These are phyloP conservation scores for Hypoxylon perforatum DNA, from an alignment of 495 filamentous ascomycete species.

Conservation along the genomic window DNA sequence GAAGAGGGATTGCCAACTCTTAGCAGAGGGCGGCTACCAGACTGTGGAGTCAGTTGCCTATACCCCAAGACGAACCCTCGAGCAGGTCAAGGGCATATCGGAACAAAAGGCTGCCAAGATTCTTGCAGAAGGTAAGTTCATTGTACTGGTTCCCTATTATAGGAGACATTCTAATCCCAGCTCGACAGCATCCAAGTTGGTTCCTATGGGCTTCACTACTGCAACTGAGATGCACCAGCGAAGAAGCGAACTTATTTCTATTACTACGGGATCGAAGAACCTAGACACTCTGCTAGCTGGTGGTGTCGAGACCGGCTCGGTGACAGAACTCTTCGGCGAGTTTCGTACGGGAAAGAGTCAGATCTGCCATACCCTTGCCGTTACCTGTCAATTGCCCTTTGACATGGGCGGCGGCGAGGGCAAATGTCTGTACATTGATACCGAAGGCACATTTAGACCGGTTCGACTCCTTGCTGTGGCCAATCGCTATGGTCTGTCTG, in stretches of 20 bases:
- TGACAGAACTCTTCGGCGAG: slow-evolving; percentile 99
- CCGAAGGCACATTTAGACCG: slow-evolving; percentile 95
- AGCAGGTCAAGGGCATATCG: slow-evolving; percentile 97
- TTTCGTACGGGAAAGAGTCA: slow-evolving; percentile 98
- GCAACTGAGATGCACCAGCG: slow-evolving; percentile 99
- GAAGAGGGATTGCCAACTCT: slow-evolving; percentile 91
- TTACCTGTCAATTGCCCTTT: slow-evolving; percentile 96
- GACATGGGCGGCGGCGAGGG: slow-evolving; percentile 99
- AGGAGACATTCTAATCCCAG: slow-evolving; percentile 11
- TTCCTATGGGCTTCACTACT: slow-evolving; percentile 98
- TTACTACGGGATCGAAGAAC: slow-evolving; percentile 97
- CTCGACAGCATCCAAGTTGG: slow-evolving; percentile 83
- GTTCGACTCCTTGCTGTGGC: slow-evolving; percentile 91
- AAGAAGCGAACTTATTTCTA: slow-evolving; percentile 94
- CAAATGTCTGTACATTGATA: slow-evolving; percentile 99
- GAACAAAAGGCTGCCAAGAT: slow-evolving; percentile 95
- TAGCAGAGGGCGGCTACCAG: slow-evolving; percentile 91
- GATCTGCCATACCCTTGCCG: slow-evolving; percentile 97
- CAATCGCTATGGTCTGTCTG: slow-evolving; percentile 90
- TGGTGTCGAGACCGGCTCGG: slow-evolving; percentile 94
- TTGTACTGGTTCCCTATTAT: background rate
- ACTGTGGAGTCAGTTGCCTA: slow-evolving; percentile 97
- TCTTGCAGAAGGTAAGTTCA: slow-evolving; percentile 80
- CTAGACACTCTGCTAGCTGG: slow-evolving; percentile 95
- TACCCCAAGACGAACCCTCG: slow-evolving; percentile 85